Evolutionary conservation across 192 early-diverging fungal genomes (phyloP).

Genomic region (Ambispora gerdemannii): DNA sequence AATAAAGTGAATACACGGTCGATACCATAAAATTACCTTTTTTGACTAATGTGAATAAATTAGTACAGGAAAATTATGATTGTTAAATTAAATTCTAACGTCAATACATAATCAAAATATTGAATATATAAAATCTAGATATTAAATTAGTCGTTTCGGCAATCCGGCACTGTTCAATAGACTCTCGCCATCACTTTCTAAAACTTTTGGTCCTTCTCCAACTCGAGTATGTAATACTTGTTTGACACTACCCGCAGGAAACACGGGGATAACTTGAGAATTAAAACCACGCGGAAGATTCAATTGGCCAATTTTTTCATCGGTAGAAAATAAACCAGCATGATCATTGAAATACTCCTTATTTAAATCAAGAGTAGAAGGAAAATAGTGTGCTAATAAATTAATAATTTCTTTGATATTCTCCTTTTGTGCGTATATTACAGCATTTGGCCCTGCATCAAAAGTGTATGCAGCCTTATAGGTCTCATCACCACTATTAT

Average conservation of each 20-base stretch:
- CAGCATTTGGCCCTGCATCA: slow-evolving; percentile 98
- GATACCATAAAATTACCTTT: too few species aligned
- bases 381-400: slow-evolving; percentile 85
- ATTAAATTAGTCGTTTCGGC: slow-evolving; percentile 54
- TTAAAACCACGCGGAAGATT: slow-evolving; percentile 52
- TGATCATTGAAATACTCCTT: slow-evolving; percentile 58
- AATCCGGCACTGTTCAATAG: slow-evolving; percentile 64
- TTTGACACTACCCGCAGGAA: slow-evolving; percentile 69
- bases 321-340: slow-evolving; percentile 36
- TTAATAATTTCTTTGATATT: slow-evolving; percentile 84
- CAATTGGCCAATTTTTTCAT: slow-evolving; percentile 27
- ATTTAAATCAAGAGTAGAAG: slow-evolving; percentile 41
- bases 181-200: slow-evolving; percentile 49
- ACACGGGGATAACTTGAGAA: slow-evolving; percentile 54
- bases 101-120: too few species aligned
- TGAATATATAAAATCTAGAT: too few species aligned
- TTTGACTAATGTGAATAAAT: too few species aligned
- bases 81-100: too few species aligned
- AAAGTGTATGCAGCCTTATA: slow-evolving; percentile 95
- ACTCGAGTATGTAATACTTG: slow-evolving; percentile 88
- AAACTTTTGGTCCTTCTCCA: slow-evolving; percentile 89
- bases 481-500: slow-evolving; percentile 47
- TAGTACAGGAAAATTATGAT: too few species aligned
- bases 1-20: too few species aligned
- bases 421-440: slow-evolving; percentile 82